phyloP scores from a whole-genome alignment of 2,329 filamentous ascomycete species.

The Periconia sp. region DNA sequence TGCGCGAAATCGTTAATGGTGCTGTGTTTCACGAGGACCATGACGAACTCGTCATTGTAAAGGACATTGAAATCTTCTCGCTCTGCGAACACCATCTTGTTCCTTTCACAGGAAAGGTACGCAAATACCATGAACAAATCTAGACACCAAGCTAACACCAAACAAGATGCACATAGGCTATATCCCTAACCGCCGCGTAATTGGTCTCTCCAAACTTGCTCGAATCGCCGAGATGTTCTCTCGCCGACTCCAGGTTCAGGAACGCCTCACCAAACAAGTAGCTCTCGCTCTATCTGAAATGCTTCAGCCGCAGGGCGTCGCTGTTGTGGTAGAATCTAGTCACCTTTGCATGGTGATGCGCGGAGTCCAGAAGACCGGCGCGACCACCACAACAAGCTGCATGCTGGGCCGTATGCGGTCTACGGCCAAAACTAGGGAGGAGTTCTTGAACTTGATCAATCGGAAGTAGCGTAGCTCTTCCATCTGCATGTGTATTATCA shows the following conservation, averaged over 20 bases:
- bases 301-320: constrained; percentile 90
- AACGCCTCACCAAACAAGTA: constrained; percentile 94
- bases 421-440: constrained; percentile 91
- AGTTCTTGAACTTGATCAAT: constrained; percentile 79
- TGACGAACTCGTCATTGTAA: constrained; percentile 96
- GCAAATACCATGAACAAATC: constrained; percentile 13
- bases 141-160: constrained; percentile 12
- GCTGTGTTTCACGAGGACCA: constrained; percentile 97
- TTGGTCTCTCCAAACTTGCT: constrained; percentile 93
- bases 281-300: constrained; percentile 92
- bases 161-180: constrained; percentile 96
- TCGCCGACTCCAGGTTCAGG: constrained; percentile 91
- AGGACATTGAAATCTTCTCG: constrained; percentile 94
- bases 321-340: constrained; percentile 95
- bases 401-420: constrained; percentile 96
- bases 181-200: constrained; percentile 88
- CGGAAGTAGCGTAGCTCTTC: constrained; percentile 25
- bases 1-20: constrained; percentile 87
- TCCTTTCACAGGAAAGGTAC: constrained; percentile 91
- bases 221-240: constrained; percentile 98
- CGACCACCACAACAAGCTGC: constrained; percentile 91
- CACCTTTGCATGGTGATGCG: constrained; percentile 99
- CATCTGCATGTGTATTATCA: constrained; percentile 1
- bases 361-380: constrained; percentile 90
- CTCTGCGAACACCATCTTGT: constrained; percentile 98